Evolutionary conservation across 352 stramenopile genomes (phyloP), one percentile per base, ranked within the genome.

Genomic region (Phytopythium mirpurense): DNA sequence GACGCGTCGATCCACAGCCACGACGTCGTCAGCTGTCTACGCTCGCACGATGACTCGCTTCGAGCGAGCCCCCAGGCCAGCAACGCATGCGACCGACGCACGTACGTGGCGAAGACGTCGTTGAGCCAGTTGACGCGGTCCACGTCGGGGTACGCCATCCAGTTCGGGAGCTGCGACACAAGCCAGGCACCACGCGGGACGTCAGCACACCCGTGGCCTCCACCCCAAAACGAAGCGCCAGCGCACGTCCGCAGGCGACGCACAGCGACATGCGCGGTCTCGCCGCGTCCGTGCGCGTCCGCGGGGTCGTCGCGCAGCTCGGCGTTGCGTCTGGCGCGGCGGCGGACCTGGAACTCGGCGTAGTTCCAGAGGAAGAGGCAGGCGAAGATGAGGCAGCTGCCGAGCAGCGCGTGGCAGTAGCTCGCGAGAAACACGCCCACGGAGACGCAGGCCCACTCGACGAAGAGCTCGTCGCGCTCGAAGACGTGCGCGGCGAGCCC

Each of bases 111-210:
- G 47, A 91, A 78, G 5, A 86, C 78, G 56, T 82, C 83, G 59
- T 91, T 91, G 52, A 91, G 70, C 81, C 81, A 91, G 27, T 87
- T 72, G 41, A 86, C 76, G 50, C 78, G 76, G 57, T 91, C 81
- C 19, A 87, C 67, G 38, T 91, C 81, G 4, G 76, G 72, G 43
- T 78, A 66, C 14, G 68, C 62, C 42, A 80, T 67, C 76, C 74
- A 86, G 27, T 75, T 80, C 2, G 72, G 70, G 38, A 83, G 60
- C 72, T 83, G 35, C 9, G 2, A 9, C 3, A 18, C 45, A 38
- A 29, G 15, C 40, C n/a, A 18, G 16, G 7, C 9, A 35, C 10
- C 9, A n/a, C n/a, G n/a, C 21, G 31, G 8, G 3, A 27, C 18
- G 48, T 41, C 10, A 36, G 42, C 26, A 29, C 3, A 10, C 24